Evolutionary conservation across 345 rosid genomes (phyloP), one percentile per base, ranked within the genome.

Genomic region (Eutrema japonicum): DNA sequence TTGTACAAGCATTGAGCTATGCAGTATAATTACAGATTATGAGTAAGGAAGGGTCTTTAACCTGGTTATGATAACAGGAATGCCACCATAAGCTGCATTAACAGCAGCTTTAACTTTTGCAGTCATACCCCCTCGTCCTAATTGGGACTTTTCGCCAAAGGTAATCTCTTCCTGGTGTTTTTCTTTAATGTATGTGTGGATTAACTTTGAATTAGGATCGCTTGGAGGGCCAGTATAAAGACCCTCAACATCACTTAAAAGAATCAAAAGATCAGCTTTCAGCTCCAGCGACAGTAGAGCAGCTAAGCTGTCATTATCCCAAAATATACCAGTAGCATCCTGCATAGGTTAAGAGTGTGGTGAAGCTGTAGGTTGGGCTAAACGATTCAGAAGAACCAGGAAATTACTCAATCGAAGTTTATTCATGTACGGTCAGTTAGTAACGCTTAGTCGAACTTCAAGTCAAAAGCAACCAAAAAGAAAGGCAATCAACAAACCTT

Each of bases 251-350:
- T 96, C 99, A 82, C 99, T 96, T 71, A 92, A 82, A 47, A 96
- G 84, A 66, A 96, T 76, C 70, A 95, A 88, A 76, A 96, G 95
- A 82, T 96, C 99, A 37, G 99, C 99, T 60, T 92, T 82, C 51
- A 96, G 85, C 82, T 96, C 97, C 78, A 96, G 75, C 29, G 99
- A 93, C 60, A 95, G 77, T 60, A 96, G 78, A 70, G 93, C 97
- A 36, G 99, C 93, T 81, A 96, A 89, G 79, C 99, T 96, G 76
- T 96, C 99, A 79, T 96, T 96, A 78, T 96, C 99, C 99, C 99
- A 96, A 76, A 96, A 96, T 80, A 96, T 96, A 73, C 99, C 99
- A 66, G 97, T 92, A 50, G 97, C 84, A 85, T 95, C 99, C 99
- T 95, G 97, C 78, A 80, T 63, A 55, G 46, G 41, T 55, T 38